Evolutionary conservation across 345 rosid genomes (phyloP), one percentile per base, ranked within the genome.

Genomic region (Theobroma cacao): DNA sequence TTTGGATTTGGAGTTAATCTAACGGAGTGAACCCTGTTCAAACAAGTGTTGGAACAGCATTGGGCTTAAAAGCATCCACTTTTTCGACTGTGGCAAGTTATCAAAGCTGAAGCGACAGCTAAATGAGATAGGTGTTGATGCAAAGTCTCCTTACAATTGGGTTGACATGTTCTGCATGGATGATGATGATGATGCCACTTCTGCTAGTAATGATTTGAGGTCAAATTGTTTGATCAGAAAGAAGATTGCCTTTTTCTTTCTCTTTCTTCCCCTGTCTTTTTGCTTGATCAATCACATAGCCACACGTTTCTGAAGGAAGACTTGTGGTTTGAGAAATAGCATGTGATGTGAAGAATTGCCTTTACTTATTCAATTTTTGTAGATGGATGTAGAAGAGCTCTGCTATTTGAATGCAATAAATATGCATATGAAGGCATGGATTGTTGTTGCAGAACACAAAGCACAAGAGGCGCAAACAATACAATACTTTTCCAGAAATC

Each of bases 401-500:
- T 28, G 22, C 31, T 30, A 52, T 53, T 20, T 70, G 72, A 43
- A 28, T 67, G 20, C 18, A 67, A 67, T 41, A 24, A 43, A 24
- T 47, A 28, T 71, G 53, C 18, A 10, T 71, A 68, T 69, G 58
- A 70, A 18, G 18, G 52, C 31, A 28, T 71, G 45, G 60, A 48
- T 20, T 50, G 50, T 50, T 48, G 22, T 71, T 71, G 41, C 33
- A 71, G 75, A 71, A 48, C 41, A 50, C 75, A 50, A 31, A 60
- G 59, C 26, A 50, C 20, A 71, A 18, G 75, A 71, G 43, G 75
- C 60, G 50, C 75, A 31, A 71, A 31, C 75, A 71, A 31, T 71
- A 31, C 5, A 41, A 71, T 71, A 9, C 75, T 20, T 71, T 56
- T 50, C 43, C 40, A 31, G 60, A 71, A 71, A 71, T 31, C 75